A percentile compares a stretch with the other conserved stretches of the same genome.
These are phyloP conservation scores for Murraya koenigii DNA, from an alignment of 345 rosid species.

Conservation along the genomic window DNA sequence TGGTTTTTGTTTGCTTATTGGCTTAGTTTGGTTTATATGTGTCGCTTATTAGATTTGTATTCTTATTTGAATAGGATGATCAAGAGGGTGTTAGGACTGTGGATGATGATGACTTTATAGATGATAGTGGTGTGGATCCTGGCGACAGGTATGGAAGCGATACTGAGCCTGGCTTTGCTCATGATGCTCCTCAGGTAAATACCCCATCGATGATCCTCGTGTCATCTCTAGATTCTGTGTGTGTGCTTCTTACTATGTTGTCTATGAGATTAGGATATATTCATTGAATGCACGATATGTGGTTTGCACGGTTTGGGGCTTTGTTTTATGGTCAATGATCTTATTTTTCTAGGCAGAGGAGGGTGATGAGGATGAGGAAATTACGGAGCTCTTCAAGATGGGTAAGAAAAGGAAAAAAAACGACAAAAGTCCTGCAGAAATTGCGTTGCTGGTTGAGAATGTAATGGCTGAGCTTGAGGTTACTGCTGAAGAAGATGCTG, in stretches of 20 bases:
- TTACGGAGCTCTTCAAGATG: constrained; percentile 78
- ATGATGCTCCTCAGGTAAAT: constrained; percentile 78
- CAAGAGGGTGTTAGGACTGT: constrained; percentile 76
- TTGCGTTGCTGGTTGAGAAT: constrained; percentile 79
- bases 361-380: constrained; percentile 86
- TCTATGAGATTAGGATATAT: not conserved
- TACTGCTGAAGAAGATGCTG: constrained; percentile 91
- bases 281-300: not conserved
- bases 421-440: constrained; percentile 91
- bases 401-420: constrained; percentile 81
- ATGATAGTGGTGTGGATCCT: constrained; percentile 88
- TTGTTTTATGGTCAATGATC: constrained; percentile 1
- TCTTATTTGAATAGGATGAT: constrained; percentile 59
- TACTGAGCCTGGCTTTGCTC: constrained; percentile 52
- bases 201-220: not conserved
- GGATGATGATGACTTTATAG: constrained; percentile 94
- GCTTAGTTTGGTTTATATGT: not conserved
- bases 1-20: not conserved
- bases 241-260: not conserved
- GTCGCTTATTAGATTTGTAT: not conserved
- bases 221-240: not conserved
- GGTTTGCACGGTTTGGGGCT: not conserved
- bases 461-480: constrained; percentile 99
- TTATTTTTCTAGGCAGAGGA: constrained; percentile 68
- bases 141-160: constrained; percentile 70